These are phyloP conservation scores for Parvularia atlantis DNA, from an alignment of 78 protist genomes.

Conservation along the genomic window DNA sequence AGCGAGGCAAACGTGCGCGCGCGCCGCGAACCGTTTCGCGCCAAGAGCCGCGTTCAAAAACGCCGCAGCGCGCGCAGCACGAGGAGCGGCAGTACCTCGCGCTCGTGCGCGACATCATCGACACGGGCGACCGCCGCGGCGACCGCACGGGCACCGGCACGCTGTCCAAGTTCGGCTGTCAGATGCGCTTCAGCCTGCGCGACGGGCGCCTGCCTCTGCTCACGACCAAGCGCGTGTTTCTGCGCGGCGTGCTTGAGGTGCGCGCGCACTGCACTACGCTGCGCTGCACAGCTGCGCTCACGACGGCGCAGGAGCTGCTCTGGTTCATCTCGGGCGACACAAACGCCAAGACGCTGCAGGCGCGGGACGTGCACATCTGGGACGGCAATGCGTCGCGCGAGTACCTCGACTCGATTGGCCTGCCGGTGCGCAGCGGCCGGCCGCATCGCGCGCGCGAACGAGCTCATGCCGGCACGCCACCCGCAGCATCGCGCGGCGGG, in stretches of 20 bases:
- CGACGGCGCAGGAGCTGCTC: constrained; percentile 81
- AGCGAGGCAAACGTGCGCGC: too few relatives aligned
- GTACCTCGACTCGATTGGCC: constrained; percentile 59
- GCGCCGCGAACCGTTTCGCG: too few relatives aligned
- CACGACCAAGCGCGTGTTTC: constrained; percentile 84
- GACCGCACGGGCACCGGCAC: constrained; percentile 86
- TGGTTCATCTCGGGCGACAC: constrained; percentile 80
- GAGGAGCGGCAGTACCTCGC: constrained; percentile 74
- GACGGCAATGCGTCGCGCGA: constrained; percentile 74
- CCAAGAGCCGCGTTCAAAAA: background rate
- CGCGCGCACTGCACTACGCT: too few relatives aligned
- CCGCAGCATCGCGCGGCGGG: constrained; percentile 31
- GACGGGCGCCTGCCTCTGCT: constrained; percentile 66
- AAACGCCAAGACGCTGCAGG: constrained; percentile 35
- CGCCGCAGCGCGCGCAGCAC: too few relatives aligned
- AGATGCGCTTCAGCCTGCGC: constrained; percentile 58
- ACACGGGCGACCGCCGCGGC: constrained; percentile 25
- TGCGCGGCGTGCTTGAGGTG: constrained; percentile 80
- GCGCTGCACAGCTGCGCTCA: too few relatives aligned
- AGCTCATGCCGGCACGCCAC: too few relatives aligned
- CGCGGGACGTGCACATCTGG: constrained; percentile 73
- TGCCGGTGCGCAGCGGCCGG: constrained; percentile 15
- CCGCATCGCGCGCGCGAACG: background rate
- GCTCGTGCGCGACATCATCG: constrained; percentile 43
- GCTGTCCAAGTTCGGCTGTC: constrained; percentile 32